Evolutionary conservation across 192 early-diverging fungal genomes (phyloP), one percentile per base, ranked within the genome.

Genomic region (Coemansia sp.): DNA sequence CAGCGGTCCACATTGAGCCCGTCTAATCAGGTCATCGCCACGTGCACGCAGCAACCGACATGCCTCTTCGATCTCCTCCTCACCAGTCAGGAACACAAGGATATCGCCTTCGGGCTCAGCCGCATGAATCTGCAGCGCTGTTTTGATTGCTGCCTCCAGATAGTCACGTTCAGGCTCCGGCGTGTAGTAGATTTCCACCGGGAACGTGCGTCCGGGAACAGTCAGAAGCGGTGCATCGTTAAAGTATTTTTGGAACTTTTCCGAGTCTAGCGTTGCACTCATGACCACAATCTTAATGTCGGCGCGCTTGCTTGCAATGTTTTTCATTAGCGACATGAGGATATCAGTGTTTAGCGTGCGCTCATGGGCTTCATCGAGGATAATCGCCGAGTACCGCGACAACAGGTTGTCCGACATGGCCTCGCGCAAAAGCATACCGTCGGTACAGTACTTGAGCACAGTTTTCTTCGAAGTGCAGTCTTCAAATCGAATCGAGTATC

Each of bases 341-440:
- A 99, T 96, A 82, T 98, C 97, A 20, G 96, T 98, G 61, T 87
- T 83, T 26, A 99, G 75, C 20, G 96, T 98, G 55, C 97, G 87
- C 82, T 99, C 97, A 84, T 99, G 97, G 12, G 96, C 97, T 66
- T 99, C 97, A 67, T 99, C 97, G 54, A 98, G 85, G 75, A 99
- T 92, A 59, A 99, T 86, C 18, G 94, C 94, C 35, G 94, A 98
- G 71, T 98, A 98, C 49, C 93, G 74, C 22, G 82, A 76, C 43
- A 99, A 73, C 53, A 87, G 54, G 29, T 94, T 95, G 71, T 98
- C 95, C 18, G 86, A 88, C 95, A 98, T 98, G 32, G 96, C 95
- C 76, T 98, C 95, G 53, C 96, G 88, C 37, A 99, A 73, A 27
- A 99, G 85, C 96, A 99, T 98, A 92, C 97, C 97, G 78, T 98